Percentiles rank a stretch among this genome's conserved stretches.
Evolutionary conservation across 2,329 filamentous ascomycete genomes (phyloP).

Genomic region (Microascus cirrosus): DNA sequence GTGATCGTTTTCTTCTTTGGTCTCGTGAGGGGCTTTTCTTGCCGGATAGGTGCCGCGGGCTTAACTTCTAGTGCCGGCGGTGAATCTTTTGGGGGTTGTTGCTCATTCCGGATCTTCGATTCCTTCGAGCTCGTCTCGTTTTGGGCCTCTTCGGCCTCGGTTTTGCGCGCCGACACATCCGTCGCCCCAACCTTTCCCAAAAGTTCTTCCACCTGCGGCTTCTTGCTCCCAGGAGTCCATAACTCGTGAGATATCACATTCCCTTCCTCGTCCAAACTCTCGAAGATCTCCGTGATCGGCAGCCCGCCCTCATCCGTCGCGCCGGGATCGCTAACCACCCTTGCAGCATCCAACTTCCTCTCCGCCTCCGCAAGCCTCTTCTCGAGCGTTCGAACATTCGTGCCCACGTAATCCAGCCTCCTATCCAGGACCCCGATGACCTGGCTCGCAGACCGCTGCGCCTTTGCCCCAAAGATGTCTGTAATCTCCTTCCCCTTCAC

Average conservation of each 20-base stretch:
- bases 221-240: conserved; percentile 55
- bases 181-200: conserved; percentile 64
- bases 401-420: conserved; percentile 79
- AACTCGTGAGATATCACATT: conserved; percentile 64
- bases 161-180: not conserved
- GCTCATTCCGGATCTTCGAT: not conserved
- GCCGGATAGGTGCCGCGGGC: conserved; percentile 35
- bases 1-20: conserved; percentile 48
- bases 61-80: conserved; percentile 32
- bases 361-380: conserved; percentile 62
- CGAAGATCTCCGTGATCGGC: conserved; percentile 81
- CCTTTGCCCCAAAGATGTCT: conserved; percentile 27
- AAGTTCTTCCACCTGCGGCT: conserved; percentile 58
- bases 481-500: conserved; percentile 46
- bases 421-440: conserved; percentile 54
- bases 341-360: conserved; percentile 33
- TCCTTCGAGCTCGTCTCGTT: not conserved
- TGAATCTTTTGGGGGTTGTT: conserved; percentile 1
- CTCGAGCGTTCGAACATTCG: conserved; percentile 65
- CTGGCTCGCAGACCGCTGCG: conserved; percentile 21
- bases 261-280: conserved; percentile 83
- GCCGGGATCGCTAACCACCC: conserved; percentile 3
- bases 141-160: not conserved
- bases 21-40: conserved; percentile 40
- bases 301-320: conserved; percentile 48